Evolutionary conservation across 495 filamentous ascomycete species (phyloP).

Genomic region (Stereocaulon alpinum): DNA sequence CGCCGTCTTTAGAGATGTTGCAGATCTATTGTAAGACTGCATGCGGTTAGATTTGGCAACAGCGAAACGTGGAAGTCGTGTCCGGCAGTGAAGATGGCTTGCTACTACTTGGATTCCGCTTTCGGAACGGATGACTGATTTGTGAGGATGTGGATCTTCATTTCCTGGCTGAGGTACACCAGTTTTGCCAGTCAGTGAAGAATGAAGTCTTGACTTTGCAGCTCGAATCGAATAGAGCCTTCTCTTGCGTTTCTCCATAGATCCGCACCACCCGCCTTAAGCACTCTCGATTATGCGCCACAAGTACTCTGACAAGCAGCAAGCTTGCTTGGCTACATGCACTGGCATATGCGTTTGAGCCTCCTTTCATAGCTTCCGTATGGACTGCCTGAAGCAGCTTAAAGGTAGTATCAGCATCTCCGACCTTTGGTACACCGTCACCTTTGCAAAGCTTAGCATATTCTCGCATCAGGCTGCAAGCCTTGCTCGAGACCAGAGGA

Average conservation of each 20-base stretch:
- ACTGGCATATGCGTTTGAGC: conserved; percentile 42
- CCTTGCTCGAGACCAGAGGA: conserved; percentile 64
- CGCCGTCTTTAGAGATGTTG: background rate
- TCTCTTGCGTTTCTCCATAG: conserved; percentile 47
- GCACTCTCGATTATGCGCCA: conserved; percentile 38
- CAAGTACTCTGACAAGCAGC: conserved; percentile 50
- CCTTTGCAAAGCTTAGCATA: conserved; percentile 63
- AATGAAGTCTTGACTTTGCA: conserved; percentile 49
- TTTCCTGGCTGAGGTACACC: conserved; percentile 41
- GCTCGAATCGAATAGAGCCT: conserved; percentile 45
- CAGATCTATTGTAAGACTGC: background rate
- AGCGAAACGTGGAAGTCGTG: too few relatives aligned
- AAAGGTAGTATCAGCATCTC: conserved; percentile 35
- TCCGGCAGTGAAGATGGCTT: background rate
- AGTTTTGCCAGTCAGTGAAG: conserved; percentile 61
- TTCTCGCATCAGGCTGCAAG: conserved; percentile 52
- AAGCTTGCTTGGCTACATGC: conserved; percentile 55
- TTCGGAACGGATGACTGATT: background rate
- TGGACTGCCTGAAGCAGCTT: conserved; percentile 58
- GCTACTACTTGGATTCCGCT: background rate
- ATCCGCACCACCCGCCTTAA: conserved; percentile 42
- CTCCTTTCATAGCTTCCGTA: conserved; percentile 55
- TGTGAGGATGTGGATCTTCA: background rate
- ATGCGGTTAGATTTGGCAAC: background rate
- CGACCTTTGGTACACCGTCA: conserved; percentile 33